Evolutionary conservation across 2,329 filamentous ascomycete genomes (phyloP), one percentile per base, ranked within the genome.

Genomic region (Sporothrix pseudoabietina): DNA sequence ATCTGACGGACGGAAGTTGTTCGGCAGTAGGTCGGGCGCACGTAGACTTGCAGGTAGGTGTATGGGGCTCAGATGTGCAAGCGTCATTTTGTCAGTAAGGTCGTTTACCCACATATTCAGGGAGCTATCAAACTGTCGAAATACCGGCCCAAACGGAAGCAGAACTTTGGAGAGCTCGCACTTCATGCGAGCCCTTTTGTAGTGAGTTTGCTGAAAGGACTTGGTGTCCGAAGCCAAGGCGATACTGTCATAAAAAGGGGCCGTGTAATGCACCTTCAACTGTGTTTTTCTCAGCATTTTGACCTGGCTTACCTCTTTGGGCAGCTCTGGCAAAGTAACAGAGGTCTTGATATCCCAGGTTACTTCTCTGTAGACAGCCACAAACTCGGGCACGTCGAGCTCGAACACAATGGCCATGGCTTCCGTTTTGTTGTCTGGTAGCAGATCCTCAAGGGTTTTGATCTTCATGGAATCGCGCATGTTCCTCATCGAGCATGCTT

Each of bases 41-140:
- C 71, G 69, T 0, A 85, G 83, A 0, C 87, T 74, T 0, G 0
- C 9, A 0, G 75, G 74, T 0, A 75, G 12, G 16, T 73, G 49
- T 3, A 85, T 73, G 3, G 72, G 75, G 35, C 83, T 87, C 71
- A 85, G 83, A 73, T 86, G 83, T 1, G 81, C 80, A 57, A 89
- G 83, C 0, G 81, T 85, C 1, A 84, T 79, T 3, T 77, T 76
- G 0, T 75, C 71, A 0, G 76, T 59, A 7, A 78, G 74, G 8
- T 79, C 75, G 0, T 78, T 77, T 0, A 82, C 80, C 84, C 86
- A 89, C 0, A 79, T 74, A 1, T 77, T 75, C 0, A 78, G 79
- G 0, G 39, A 7, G 3, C 70, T 73, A 75, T 90, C 87, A 72
- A 81, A 88, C 73, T 88, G 88, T 0, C 77, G 76, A 57, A 86